phyloP scores from a whole-genome alignment of 306 rosid genomes.

The Abrus pulchellus region DNA sequence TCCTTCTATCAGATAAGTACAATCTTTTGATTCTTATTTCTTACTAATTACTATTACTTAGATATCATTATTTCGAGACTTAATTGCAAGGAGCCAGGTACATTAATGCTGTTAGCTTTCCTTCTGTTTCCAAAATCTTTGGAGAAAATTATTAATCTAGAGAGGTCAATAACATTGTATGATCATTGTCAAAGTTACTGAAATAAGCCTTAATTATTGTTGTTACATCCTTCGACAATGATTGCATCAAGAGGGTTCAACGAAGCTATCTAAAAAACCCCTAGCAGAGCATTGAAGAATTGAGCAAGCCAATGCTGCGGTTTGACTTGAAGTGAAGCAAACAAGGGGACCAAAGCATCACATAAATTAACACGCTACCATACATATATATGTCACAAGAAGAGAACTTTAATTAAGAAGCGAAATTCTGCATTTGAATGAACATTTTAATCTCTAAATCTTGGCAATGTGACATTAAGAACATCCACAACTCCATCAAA shows the following conservation, averaged over 20 bases:
- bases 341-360: too few relatives aligned
- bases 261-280: neutral
- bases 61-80: neutral
- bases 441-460: conserved; percentile 42
- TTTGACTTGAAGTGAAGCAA: too few relatives aligned
- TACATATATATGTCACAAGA: neutral
- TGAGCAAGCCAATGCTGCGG: too few relatives aligned
- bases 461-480: conserved; percentile 53
- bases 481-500: conserved; percentile 75
- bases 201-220: too few relatives aligned
- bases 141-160: too few relatives aligned
- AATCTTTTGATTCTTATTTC: neutral
- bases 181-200: too few relatives aligned
- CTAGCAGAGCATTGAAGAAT: too few relatives aligned
- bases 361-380: too few relatives aligned
- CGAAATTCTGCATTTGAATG: neutral
- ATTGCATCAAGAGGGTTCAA: neutral
- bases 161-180: too few relatives aligned
- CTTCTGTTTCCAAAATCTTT: neutral
- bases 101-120: neutral
- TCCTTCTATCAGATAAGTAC: neutral
- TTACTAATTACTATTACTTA: neutral
- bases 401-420: neutral
- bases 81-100: neutral
- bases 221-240: neutral